Conservation (phyloP, 2,329 filamentous ascomycete genomes). For the Tolypocladium ophioglossoides region DNA sequence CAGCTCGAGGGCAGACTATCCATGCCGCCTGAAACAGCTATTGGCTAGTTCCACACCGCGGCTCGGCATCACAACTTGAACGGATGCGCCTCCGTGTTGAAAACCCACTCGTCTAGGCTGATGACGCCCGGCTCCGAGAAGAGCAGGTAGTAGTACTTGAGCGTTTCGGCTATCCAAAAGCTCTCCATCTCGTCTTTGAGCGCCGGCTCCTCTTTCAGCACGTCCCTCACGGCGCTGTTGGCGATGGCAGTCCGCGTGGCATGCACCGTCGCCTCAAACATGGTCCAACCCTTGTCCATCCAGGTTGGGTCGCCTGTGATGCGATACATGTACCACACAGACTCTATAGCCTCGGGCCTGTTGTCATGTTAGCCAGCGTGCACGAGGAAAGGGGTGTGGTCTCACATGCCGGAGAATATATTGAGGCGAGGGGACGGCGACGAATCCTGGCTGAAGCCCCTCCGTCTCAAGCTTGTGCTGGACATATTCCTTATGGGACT, state of each 20-base stretch:
- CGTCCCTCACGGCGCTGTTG: conserved; percentile 60
- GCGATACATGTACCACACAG: conserved; percentile 82
- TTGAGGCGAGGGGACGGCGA: conserved; percentile 29
- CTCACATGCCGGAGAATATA: conserved; percentile 51
- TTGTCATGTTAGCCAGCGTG: conserved; percentile 9
- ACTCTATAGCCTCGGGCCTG: conserved; percentile 79
- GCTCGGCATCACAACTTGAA: conserved; percentile 31
- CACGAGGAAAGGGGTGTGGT: conserved; percentile 15
- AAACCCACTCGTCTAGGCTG: conserved; percentile 57
- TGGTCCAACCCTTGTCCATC: conserved; percentile 76
- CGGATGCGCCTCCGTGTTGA: conserved; percentile 54
- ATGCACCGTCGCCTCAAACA: conserved; percentile 64
- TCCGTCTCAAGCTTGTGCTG: conserved; percentile 30
- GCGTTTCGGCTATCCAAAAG: conserved; percentile 83
- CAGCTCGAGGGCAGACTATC: not conserved
- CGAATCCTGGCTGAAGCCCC: conserved; percentile 40
- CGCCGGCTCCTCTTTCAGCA: conserved; percentile 32
- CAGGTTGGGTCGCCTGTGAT: conserved; percentile 69
- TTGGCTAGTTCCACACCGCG: not conserved
- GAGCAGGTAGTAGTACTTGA: conserved; percentile 86
- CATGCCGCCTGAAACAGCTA: not conserved
- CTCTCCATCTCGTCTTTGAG: conserved; percentile 65
- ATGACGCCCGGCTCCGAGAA: conserved; percentile 59
- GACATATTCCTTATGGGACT: conserved; percentile 45
- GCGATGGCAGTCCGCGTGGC: conserved; percentile 56